Conservation (phyloP, 169 alveolate species). For the Plasmodium knowlesi region DNA sequence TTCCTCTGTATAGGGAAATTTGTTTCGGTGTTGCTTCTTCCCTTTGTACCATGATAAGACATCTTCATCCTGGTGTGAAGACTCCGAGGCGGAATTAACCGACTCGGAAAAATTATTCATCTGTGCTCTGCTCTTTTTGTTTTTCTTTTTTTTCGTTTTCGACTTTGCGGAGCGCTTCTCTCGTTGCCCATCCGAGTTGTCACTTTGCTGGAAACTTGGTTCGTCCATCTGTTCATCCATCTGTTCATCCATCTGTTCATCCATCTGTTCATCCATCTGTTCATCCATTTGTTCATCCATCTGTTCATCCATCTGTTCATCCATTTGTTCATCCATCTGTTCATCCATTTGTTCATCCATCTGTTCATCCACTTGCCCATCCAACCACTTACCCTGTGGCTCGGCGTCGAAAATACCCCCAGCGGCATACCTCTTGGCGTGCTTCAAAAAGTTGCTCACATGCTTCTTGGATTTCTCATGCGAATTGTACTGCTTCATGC, state of each 20-base stretch:
- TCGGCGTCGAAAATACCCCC: constrained; percentile 6
- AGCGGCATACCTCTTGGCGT: background rate
- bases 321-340: background rate
- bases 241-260: background rate
- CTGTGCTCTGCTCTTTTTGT: background rate
- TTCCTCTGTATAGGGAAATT: background rate
- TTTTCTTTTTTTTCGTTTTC: background rate
- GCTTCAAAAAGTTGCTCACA: constrained; percentile 59
- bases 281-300: background rate
- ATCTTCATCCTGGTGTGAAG: constrained; percentile 25
- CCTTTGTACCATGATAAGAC: background rate
- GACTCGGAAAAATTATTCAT: background rate
- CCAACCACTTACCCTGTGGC: background rate
- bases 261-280: too few species aligned
- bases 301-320: too few species aligned
- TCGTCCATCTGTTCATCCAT: background rate
- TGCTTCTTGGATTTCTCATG: constrained; percentile 84
- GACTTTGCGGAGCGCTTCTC: background rate
- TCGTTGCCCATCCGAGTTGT: background rate
- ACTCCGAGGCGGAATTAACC: background rate
- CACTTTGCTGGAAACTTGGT: background rate
- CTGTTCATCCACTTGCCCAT: too few species aligned
- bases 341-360: background rate
- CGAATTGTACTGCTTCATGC: constrained; percentile 77
- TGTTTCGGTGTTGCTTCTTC: constrained; percentile 24